A percentile compares a stretch with the other conserved stretches of the same genome.
These are phyloP conservation scores for Polyporus tsugae DNA, from an alignment of 1,284 basidiomycete genomes.

Conservation along the genomic window DNA sequence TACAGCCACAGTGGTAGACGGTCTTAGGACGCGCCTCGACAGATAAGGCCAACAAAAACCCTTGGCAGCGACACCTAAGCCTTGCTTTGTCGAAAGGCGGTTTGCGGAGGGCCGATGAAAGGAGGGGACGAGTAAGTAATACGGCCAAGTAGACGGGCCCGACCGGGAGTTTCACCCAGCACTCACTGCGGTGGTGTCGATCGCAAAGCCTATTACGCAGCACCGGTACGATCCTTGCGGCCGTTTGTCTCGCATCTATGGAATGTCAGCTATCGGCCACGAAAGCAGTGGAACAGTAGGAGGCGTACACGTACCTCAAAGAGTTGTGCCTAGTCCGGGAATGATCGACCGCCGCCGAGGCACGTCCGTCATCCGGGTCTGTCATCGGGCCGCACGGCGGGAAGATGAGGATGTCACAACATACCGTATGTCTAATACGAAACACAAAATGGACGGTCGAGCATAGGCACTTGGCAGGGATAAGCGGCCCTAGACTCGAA, in stretches of 20 bases:
- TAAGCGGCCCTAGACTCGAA: too few relatives aligned
- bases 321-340: neutral
- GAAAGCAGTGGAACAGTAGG: too few relatives aligned
- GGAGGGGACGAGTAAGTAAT: neutral
- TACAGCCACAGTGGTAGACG: neutral
- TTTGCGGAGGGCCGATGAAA: neutral
- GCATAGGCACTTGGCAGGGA: neutral
- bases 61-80: neutral
- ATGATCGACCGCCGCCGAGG: neutral
- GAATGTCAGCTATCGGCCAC: too few relatives aligned
- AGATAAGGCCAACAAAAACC: neutral
- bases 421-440: neutral
- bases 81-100: neutral
- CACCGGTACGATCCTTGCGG: neutral
- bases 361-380: neutral
- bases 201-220: constrained; percentile 1
- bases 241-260: too few relatives aligned
- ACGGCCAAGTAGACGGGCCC: neutral
- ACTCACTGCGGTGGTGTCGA: neutral
- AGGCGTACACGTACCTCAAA: neutral
- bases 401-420: neutral
- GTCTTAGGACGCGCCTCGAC: neutral
- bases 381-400: neutral
- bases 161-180: neutral
- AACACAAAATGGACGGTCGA: neutral